Conservation (phyloP, 305 asterid genomes). For the Fraxinus albicans region DNA sequence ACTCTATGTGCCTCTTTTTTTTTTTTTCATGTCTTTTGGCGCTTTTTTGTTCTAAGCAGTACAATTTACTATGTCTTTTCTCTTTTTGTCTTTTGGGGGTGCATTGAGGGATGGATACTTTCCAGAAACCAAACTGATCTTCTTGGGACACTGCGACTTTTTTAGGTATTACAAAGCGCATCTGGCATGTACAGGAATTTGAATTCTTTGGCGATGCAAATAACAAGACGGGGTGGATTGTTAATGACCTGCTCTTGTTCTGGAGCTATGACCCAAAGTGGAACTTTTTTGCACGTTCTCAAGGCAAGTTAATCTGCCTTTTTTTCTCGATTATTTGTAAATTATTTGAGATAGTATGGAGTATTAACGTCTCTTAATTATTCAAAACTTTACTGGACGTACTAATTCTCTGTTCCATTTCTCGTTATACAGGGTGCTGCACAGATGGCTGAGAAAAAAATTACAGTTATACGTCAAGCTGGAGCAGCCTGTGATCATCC, state of each 20-base stretch:
- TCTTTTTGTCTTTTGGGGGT: background rate
- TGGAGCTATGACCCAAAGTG: constrained; percentile 98
- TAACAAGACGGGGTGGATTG: constrained; percentile 79
- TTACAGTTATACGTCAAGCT: constrained; percentile 69
- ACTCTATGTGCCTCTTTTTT: background rate
- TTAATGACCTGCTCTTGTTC: constrained; percentile 98
- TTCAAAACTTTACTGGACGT: background rate
- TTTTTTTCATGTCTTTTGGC: constrained; percentile 13
- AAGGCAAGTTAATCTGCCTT: constrained; percentile 53
- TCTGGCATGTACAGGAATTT: constrained; percentile 94
- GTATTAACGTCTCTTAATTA: background rate
- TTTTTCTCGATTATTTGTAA: background rate
- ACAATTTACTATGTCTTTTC: background rate
- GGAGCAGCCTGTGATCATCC: constrained; percentile 95
- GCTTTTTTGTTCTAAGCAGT: constrained; percentile 9
- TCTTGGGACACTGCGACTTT: constrained; percentile 8
- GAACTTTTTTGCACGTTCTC: constrained; percentile 64
- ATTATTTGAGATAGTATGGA: background rate
- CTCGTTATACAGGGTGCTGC: constrained; percentile 64
- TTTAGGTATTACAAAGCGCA: constrained; percentile 83
- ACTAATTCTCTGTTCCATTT: background rate
- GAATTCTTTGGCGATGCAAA: constrained; percentile 85
- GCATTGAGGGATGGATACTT: background rate
- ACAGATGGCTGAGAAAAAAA: constrained; percentile 69
- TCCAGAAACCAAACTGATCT: background rate